Evolutionary conservation across 768 basidiomycete genomes (phyloP).

Genomic region (Phaffia tasmanica): DNA sequence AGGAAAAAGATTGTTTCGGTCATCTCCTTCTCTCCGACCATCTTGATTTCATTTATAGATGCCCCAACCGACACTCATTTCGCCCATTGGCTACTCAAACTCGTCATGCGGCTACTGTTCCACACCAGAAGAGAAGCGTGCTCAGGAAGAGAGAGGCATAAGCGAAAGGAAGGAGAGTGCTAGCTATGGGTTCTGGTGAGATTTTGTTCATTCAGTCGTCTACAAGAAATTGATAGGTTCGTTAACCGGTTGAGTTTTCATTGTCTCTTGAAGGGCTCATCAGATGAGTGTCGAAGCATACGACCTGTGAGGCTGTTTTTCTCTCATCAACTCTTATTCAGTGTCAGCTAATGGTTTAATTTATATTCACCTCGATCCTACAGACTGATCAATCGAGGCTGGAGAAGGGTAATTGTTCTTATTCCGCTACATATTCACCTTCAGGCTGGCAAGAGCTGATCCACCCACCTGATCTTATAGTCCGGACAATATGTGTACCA

Average conservation of each 20-base stretch:
- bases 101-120: conserved; percentile 23
- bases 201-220: neutral
- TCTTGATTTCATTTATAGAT: neutral
- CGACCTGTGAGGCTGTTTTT: neutral
- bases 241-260: neutral
- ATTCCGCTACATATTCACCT: neutral
- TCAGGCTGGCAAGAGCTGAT: neutral
- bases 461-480: too few species aligned
- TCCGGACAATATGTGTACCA: conserved; percentile 11
- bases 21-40: too few species aligned
- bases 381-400: conserved; percentile 22
- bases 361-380: conserved; percentile 5
- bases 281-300: conserved; percentile 11
- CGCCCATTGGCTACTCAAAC: conserved; percentile 19
- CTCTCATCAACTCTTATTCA: too few species aligned
- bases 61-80: conserved; percentile 19
- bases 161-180: conserved; percentile 3
- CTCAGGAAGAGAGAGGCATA: too few species aligned
- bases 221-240: neutral
- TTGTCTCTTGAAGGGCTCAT: conserved; percentile 5
- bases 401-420: conserved; percentile 10
- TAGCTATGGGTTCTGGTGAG: conserved; percentile 18
- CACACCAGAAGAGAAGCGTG: conserved; percentile 1
- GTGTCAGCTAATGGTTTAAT: neutral
- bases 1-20: too few species aligned